phyloP scores from a whole-genome alignment of 768 basidiomycete species.

The Naganishia friedmannii region DNA sequence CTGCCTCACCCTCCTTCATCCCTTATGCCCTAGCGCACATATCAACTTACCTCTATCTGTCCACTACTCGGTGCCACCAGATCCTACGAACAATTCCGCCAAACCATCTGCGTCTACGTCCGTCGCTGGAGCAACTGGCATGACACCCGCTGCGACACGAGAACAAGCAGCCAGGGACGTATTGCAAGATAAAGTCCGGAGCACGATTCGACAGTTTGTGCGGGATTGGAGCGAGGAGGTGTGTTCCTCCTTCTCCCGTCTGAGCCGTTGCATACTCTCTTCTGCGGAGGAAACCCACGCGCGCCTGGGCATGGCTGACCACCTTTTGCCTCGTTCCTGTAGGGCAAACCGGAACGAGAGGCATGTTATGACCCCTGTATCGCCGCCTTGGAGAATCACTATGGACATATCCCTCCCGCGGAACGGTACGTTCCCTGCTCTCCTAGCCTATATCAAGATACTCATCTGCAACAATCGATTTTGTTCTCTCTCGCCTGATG shows the following conservation, averaged over 20 bases:
- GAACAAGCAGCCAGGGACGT: constrained; percentile 29
- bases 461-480: no score
- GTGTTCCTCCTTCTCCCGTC: constrained; percentile 24
- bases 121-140: constrained; percentile 16
- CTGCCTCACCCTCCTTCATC: background rate
- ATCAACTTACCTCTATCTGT: background rate
- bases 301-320: background rate
- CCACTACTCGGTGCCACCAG: constrained; percentile 12
- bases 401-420: constrained; percentile 59
- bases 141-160: background rate
- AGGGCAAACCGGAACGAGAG: constrained; percentile 77
- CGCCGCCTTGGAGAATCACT: constrained; percentile 67
- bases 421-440: constrained; percentile 56
- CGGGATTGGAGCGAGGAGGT: constrained; percentile 90
- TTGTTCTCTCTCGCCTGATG: background rate
- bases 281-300: no score
- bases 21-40: background rate
- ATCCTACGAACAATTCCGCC: constrained; percentile 19
- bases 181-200: constrained; percentile 76
- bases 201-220: constrained; percentile 87
- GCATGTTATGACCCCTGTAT: constrained; percentile 77
- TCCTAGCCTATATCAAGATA: background rate
- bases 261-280: background rate
- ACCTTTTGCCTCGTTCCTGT: background rate
- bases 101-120: constrained; percentile 25